Evolutionary conservation across 352 stramenopile genomes (phyloP).

Genomic region (Globisporangium sylvaticum): DNA sequence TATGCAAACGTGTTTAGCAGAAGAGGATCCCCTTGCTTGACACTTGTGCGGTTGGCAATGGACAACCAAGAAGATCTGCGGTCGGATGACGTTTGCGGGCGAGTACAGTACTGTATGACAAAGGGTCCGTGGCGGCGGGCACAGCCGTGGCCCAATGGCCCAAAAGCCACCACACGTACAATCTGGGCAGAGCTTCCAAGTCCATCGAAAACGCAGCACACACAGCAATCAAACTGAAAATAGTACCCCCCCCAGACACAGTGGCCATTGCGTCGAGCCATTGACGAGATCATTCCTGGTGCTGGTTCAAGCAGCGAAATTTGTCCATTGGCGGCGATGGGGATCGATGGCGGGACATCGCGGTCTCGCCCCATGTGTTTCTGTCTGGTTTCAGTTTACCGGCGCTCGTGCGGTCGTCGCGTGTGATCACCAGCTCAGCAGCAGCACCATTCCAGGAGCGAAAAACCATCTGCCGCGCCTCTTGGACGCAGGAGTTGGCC

Average conservation of each 20-base stretch:
- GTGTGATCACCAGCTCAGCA: background rate
- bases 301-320: background rate
- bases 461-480: slow-evolving; percentile 4
- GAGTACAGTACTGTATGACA: background rate
- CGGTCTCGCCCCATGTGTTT: background rate
- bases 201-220: too few relatives aligned
- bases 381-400: background rate
- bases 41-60: background rate
- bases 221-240: background rate
- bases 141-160: background rate
- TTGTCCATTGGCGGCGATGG: background rate
- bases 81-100: background rate
- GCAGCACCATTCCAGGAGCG: background rate
- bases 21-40: background rate
- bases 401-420: background rate
- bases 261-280: too few relatives aligned
- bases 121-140: background rate
- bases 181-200: background rate
- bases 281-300: background rate
- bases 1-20: background rate
- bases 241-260: background rate
- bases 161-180: background rate
- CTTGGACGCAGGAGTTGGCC: slow-evolving; percentile 8
- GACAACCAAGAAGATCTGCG: background rate
- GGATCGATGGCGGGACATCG: background rate